Base-by-base conservation (phyloP, 495 filamentous ascomycete genomes). In the Copromyces sp. region DNA sequence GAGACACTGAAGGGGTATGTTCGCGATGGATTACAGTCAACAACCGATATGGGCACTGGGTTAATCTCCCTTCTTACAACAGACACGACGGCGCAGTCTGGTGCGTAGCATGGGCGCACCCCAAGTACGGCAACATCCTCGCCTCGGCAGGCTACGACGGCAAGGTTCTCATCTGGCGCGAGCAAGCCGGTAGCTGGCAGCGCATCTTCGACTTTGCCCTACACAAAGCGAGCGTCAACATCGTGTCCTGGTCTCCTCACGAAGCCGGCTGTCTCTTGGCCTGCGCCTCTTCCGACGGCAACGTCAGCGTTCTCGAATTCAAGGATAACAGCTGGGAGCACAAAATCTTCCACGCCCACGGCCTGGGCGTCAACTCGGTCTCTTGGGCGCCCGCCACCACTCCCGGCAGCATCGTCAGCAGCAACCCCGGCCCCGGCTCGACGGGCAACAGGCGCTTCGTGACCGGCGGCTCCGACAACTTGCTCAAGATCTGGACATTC, bases 111-210 rank as follows among this genome's bases (percentile, higher is more conserved):
- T 98, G 94, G 94, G 94, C 96, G 47, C 96, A 98, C 77, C 95
- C 95, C 71, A 98, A 98, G 81, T 98, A 96, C 80, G 95, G 95
- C 86, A 97, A 93, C 81, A 98, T 99, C 82, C 91, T 99, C 61
- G 95, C 95, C 72, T 93, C 90, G 78, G 93, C 94, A 71, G 91
- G 91, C 76, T 98, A 97, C 85, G 96, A 98, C 82, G 95, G 95
- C 83, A 97, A 95, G 82, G 95, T 98, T 74, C 87, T 98, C 79
- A 97, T 99, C 85, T 98, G 94, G 94, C 94, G 94, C 80, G 95
- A 99, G 85, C 90, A 91, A 80, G 83, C 84, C 75, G 83, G 86
- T 74, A 84, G 85, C 77, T 93, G 92, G 93, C 89, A 91, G 75
- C 88, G 90, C 81, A 92, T 97, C 84, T 95, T 94, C 84, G 92